Base-by-base conservation (phyloP, 768 basidiomycete species). In the Russula vinacea region DNA sequence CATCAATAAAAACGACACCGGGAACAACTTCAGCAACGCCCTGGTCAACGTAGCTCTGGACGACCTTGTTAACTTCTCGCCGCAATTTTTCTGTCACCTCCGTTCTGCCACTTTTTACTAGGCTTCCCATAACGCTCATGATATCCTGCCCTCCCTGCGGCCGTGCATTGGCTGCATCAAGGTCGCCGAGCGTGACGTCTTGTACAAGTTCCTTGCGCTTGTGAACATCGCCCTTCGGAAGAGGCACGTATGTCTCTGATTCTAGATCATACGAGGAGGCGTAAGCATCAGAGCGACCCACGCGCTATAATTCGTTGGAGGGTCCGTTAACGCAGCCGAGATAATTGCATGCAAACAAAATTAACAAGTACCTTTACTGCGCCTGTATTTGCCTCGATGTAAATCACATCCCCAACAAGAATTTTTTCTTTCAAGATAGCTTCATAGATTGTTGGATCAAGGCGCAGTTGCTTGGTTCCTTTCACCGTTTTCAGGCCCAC, bases 61-160 rank as follows among this genome's bases (percentile, higher is more conserved):
- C 97, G 39, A 98, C 92, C 74, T 95, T 95, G 81, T 98, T 96
- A 60, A 98, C 95, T 76, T 99, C 96, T 67, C 87, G 81, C 62
- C 96, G 81, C 56, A 99, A 81, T 75, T 99, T 98, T 72, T 98
- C 97, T 44, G 96, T 98, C 6, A 99, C 89, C 73, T 98, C 97
- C 16, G 96, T 98, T 69, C 97, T 79, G 17, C 93, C 89, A 44
- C 87, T 93, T 75, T 94, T 96, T 67, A 97, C 92, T 17, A 98
- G 80, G 69, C 79, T 88, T 74, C 65, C 89, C 96, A 99, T 98
- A 33, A 98, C 94, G 72, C 89, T 91, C 95, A 98, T 98, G 74
- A 98, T 97, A 70, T 98, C 96, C 75, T 98, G 96, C 2, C 96
- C 95, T 22, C 97, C 91, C 72, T 92, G 93, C 16, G 96, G 96